Evolutionary conservation across 768 basidiomycete genomes (phyloP).

Genomic region (Russula compacta): DNA sequence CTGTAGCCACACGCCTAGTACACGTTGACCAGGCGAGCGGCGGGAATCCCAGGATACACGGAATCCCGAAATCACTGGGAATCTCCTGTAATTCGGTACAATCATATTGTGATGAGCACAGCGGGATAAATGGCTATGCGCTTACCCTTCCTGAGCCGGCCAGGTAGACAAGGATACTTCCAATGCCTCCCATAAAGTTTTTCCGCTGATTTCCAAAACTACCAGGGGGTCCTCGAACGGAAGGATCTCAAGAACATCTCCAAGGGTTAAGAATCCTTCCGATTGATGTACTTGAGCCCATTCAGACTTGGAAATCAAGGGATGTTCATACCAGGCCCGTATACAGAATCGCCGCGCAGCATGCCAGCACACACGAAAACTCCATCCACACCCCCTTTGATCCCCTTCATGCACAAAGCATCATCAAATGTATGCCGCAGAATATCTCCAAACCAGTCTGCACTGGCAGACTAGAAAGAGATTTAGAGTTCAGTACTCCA

Average conservation of each 20-base stretch:
- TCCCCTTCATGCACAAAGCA: conserved; percentile 45
- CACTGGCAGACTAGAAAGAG: conserved; percentile 46
- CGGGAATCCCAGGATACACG: conserved; percentile 83
- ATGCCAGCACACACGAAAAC: conserved; percentile 80
- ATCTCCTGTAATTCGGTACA: conserved; percentile 45
- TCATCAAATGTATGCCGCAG: conserved; percentile 77
- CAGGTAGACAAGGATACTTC: conserved; percentile 67
- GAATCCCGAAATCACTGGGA: conserved; percentile 80
- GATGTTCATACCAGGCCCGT: conserved; percentile 57
- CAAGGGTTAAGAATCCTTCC: conserved; percentile 65
- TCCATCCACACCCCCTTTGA: conserved; percentile 57
- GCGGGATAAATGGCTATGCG: neutral
- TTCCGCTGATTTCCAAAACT: conserved; percentile 72
- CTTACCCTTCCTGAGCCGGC: conserved; percentile 87
- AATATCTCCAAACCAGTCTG: conserved; percentile 84
- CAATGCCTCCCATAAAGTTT: conserved; percentile 68
- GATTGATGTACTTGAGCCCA: neutral
- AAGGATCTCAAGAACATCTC: conserved; percentile 81
- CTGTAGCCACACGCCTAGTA: conserved; percentile 59
- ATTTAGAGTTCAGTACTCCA: neutral
- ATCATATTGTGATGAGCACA: neutral
- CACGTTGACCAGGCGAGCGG: conserved; percentile 56
- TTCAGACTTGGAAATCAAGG: neutral
- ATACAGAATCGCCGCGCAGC: conserved; percentile 74
- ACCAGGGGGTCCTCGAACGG: conserved; percentile 84